Base-by-base conservation (phyloP, 2,329 filamentous ascomycete species). In the Tolypocladium capitatum region DNA sequence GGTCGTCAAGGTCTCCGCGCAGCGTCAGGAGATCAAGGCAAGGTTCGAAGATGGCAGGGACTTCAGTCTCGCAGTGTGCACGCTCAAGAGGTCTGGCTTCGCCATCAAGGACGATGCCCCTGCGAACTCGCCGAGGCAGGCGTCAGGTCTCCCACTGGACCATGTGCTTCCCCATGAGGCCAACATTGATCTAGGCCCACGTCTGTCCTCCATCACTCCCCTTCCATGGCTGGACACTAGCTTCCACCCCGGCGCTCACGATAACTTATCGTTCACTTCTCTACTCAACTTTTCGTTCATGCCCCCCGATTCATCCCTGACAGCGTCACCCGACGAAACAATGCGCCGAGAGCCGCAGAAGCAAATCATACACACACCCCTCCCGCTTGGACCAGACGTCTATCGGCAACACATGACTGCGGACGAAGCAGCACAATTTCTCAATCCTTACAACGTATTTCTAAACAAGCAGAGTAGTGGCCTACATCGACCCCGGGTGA, bases 51-150 rank as follows among this genome's bases (percentile, higher is more conserved):
- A 62, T 9, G 51, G 45, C 5, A 55, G 63, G 46, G 63, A 68
- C 43, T 66, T 67, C 33, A 56, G 50, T 24, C 46, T 67, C 16
- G 50, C 60, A 2, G 53, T 61, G 5, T 65, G 56, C 42, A 56
- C 64, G 45, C 54, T 68, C 1, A 54, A 60, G 32, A 63, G 58
- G 45, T 53, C 57, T 13, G 60, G 61, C 9, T 63, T 68, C 32
- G 28, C 18, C 5, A 50, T 63, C 34, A 51, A 52, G 30, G 52
- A 59, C 4, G 46, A 51, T 21, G 49, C 51, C 33, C 47, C 50
- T 1, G 33, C 38, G 33, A 16, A 21, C 21, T 14, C 18, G 36
- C 14, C 28, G 18, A 43, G 40, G 18, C 28, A 16, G n/a, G 28
- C n/a, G 11, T 16, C 14, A 31, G 41, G 8, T 20, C 40, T 49